Base-by-base conservation (phyloP, 129 eudicot species). In the Flaveria linearis region DNA sequence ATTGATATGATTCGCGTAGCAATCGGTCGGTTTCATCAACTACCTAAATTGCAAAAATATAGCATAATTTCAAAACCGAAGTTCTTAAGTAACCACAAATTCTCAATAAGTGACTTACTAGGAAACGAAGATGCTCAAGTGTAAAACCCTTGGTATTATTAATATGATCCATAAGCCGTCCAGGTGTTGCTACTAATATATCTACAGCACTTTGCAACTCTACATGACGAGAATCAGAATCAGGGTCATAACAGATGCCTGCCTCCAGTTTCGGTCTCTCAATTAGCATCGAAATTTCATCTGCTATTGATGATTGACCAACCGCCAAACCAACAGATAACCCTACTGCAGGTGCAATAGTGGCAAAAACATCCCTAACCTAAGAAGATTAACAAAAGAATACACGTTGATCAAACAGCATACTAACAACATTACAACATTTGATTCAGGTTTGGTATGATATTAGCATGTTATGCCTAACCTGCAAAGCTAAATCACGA, bases 11-110 rank as follows among this genome's bases (percentile, higher is more conserved):
- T 76, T 93, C 96, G 79, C 98, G 85, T 16, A 93, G 75, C 76
- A 93, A 85, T 72, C 96, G 85, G 77, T 93, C 98, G 2, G 96
- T 93, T 86, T 93, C 98, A 88, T 93, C 98, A 69, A 93, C 95
- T 25, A 93, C 98, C 98, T 93, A 78, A 74, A 36, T 66, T 56
- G 58, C 71, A 46, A 52, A 63, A 60, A 9, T 39, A 75, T 68
- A 77, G 64, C 47, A 36, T 36, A 69, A 76, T n/a, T 17, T 36
- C 33, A 39, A 69, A 51, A 58, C 33, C 68, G 11, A 28, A 58
- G 45, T 42, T 60, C 69, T 56, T 5, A 71, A 30, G 43, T 16
- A 45, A 71, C 50, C 57, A 13, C 47, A 42, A 42, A 68, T 23
- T 15, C 60, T 42, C n/a, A 55, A 71, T 67, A 25, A 60, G 12